Evolutionary conservation across 768 basidiomycete species (phyloP).

Genomic region (Daedaleopsis sinensis): DNA sequence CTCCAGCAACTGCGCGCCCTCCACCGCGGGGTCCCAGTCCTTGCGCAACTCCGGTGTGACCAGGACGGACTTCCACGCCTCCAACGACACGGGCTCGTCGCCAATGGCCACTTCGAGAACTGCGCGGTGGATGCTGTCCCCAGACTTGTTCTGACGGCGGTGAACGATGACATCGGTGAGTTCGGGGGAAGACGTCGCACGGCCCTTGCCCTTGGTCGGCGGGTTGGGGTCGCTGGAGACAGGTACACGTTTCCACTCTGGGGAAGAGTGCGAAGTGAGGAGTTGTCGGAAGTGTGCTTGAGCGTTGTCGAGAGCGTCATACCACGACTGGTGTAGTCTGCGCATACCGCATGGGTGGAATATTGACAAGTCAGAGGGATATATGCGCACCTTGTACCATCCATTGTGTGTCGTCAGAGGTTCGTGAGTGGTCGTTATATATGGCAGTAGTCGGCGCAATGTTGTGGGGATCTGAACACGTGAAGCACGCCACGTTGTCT

Average conservation of each 20-base stretch:
- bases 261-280: slow-evolving; percentile 66
- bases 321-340: slow-evolving; percentile 86
- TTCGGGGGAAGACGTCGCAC: slow-evolving; percentile 55
- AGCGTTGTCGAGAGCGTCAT: slow-evolving; percentile 70
- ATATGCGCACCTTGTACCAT: slow-evolving; percentile 58
- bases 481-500: slow-evolving; percentile 15
- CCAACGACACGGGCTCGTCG: slow-evolving; percentile 64
- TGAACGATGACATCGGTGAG: slow-evolving; percentile 78
- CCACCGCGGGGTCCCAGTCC: slow-evolving; percentile 95
- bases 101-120: slow-evolving; percentile 73
- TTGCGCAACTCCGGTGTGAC: slow-evolving; percentile 85
- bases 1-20: slow-evolving; percentile 80
- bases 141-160: slow-evolving; percentile 65
- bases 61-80: slow-evolving; percentile 80
- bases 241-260: slow-evolving; percentile 82
- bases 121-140: slow-evolving; percentile 81
- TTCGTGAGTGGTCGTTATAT: slow-evolving; percentile 8
- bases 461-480: slow-evolving; percentile 15
- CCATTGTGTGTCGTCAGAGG: slow-evolving; percentile 35
- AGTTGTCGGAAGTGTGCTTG: slow-evolving; percentile 79
- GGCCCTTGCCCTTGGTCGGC: slow-evolving; percentile 62
- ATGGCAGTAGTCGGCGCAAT: too few relatives aligned
- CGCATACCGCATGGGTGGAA: neutral
- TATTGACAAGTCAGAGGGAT: neutral
- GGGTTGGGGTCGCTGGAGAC: slow-evolving; percentile 42